phyloP scores from a whole-genome alignment of 306 rosid genomes.

The Gastrolobium bilobum region DNA sequence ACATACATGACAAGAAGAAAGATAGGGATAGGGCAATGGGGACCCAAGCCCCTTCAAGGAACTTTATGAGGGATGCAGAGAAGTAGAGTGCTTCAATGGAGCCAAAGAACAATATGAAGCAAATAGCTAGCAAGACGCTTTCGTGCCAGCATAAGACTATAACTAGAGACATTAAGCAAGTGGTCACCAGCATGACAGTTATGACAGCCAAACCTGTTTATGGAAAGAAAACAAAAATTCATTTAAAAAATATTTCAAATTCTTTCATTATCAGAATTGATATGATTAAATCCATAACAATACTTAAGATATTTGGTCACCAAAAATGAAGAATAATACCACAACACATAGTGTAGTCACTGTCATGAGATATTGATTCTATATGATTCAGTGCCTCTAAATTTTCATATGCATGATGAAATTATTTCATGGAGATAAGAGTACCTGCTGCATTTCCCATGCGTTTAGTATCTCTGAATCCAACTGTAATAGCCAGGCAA shows the following conservation, averaged over 20 bases:
- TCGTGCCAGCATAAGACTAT: slow-evolving; percentile 92
- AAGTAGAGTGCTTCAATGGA: slow-evolving; percentile 96
- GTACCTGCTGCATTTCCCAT: slow-evolving; percentile 98
- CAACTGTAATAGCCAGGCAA: slow-evolving; percentile 85
- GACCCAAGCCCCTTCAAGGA: slow-evolving; percentile 98
- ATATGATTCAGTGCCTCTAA: background rate
- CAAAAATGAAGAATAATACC: background rate
- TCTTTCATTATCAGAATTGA: background rate
- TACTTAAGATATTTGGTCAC: slow-evolving; percentile 7
- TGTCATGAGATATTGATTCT: background rate
- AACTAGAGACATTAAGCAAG: slow-evolving; percentile 96
- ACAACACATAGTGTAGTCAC: background rate
- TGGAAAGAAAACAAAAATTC: slow-evolving; percentile 40
- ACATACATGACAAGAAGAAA: slow-evolving; percentile 86
- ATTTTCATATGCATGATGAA: slow-evolving; percentile 8
- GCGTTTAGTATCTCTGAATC: slow-evolving; percentile 96
- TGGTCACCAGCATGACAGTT: slow-evolving; percentile 95
- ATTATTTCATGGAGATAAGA: slow-evolving; percentile 29
- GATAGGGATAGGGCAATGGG: slow-evolving; percentile 90
- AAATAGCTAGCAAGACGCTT: slow-evolving; percentile 69
- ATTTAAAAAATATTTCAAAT: slow-evolving; percentile 1
- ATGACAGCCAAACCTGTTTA: slow-evolving; percentile 92
- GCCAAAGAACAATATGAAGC: slow-evolving; percentile 89
- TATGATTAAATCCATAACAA: background rate
- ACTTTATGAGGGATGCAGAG: slow-evolving; percentile 97